A percentile compares a stretch with the other conserved stretches of the same genome.
These are phyloP conservation scores for Boletus fagicola DNA, from an alignment of 768 basidiomycete species.

Conservation along the genomic window DNA sequence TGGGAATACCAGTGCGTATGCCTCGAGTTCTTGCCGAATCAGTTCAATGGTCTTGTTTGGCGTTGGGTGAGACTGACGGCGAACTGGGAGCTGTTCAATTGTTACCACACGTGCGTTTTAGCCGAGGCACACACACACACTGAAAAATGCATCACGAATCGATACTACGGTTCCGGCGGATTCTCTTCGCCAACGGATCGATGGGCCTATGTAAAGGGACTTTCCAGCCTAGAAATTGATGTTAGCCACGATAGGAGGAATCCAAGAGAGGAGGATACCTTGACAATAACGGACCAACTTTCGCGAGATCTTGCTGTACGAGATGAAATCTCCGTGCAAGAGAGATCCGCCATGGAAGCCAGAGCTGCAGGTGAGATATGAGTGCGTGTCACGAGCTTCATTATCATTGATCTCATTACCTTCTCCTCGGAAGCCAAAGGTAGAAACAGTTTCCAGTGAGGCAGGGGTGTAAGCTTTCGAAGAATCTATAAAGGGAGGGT, in stretches of 20 bases:
- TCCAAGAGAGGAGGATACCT: conserved; percentile 44
- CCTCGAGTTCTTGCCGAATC: conserved; percentile 70
- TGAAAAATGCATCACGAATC: conserved; percentile 88
- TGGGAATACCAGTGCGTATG: conserved; percentile 71
- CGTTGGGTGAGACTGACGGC: conserved; percentile 67
- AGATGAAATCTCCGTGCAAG: conserved; percentile 79
- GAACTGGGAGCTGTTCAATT: conserved; percentile 66
- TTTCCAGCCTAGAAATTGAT: conserved; percentile 53
- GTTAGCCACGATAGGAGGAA: neutral
- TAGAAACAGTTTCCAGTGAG: conserved; percentile 50
- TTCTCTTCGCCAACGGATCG: conserved; percentile 73
- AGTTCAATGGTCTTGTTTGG: conserved; percentile 59
- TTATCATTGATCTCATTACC: conserved; percentile 43
- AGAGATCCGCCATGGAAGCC: conserved; percentile 78
- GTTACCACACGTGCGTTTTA: conserved; percentile 4
- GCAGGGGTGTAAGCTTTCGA: conserved; percentile 64
- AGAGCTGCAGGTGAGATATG: conserved; percentile 51
- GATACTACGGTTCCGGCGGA: conserved; percentile 76
- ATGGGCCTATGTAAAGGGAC: conserved; percentile 66
- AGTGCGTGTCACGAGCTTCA: conserved; percentile 6
- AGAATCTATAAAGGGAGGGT: conserved; percentile 46
- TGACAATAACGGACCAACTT: conserved; percentile 76
- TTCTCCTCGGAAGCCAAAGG: conserved; percentile 94
- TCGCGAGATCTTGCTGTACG: conserved; percentile 60
- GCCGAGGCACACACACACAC: conserved; percentile 46